Percentiles rank a stretch among this genome's conserved stretches.
phyloP scores from a whole-genome alignment of 2,329 filamentous ascomycete species.

The Colletotrichum salicis region DNA sequence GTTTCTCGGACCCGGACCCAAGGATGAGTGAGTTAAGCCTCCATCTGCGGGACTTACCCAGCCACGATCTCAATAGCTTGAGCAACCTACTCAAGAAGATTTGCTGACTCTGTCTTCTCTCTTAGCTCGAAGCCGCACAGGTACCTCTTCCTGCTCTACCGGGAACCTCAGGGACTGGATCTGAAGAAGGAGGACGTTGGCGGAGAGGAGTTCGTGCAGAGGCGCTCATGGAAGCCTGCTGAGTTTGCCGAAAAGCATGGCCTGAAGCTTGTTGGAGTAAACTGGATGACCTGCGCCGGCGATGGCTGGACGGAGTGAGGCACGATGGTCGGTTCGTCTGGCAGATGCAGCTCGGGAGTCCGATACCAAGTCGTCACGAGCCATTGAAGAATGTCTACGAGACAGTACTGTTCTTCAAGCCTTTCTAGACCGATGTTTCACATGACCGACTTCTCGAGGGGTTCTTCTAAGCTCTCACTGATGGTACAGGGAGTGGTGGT shows the following conservation, averaged over 20 bases:
- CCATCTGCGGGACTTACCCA: too few species aligned
- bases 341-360: not conserved
- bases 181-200: conserved; percentile 55
- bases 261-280: conserved; percentile 52
- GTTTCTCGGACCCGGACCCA: conserved; percentile 57
- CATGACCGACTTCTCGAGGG: not conserved
- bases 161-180: conserved; percentile 48
- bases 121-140: conserved; percentile 58
- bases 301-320: conserved; percentile 52
- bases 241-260: conserved; percentile 51
- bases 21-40: conserved; percentile 52
- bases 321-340: too few species aligned
- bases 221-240: conserved; percentile 53
- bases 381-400: not conserved
- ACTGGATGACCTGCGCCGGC: conserved; percentile 59
- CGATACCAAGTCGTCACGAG: not conserved
- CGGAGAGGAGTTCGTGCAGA: conserved; percentile 57
- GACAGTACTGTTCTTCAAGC: not conserved
- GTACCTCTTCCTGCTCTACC: conserved; percentile 57
- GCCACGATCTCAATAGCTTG: not conserved
- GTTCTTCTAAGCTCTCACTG: too few species aligned
- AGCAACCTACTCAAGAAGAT: not conserved
- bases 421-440: too few species aligned
- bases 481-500: not conserved
- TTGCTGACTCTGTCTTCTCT: not conserved